Conservation (phyloP, 768 basidiomycete species). For the Boletus rex-veris region DNA sequence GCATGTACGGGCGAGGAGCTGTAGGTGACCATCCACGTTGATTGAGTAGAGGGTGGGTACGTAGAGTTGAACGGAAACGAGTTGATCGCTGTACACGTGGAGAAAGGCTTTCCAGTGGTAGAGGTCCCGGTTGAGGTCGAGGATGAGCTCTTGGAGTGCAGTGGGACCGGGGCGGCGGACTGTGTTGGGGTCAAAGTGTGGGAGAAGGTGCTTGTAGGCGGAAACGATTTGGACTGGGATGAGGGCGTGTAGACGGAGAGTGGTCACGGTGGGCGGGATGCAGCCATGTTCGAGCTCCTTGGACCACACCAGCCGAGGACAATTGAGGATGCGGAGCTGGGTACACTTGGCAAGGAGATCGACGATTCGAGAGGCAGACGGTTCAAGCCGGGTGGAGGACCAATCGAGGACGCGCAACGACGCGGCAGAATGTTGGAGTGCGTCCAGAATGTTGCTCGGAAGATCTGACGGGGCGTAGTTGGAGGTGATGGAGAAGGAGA, state of each 20-base stretch:
- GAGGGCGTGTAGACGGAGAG: conserved; percentile 7
- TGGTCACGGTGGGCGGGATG: conserved; percentile 13
- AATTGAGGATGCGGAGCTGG: conserved; percentile 17
- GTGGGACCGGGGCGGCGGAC: neutral
- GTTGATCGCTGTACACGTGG: conserved; percentile 9
- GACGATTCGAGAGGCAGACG: neutral
- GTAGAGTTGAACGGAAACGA: conserved; percentile 17
- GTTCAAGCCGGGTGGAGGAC: neutral
- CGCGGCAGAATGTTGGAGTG: conserved; percentile 11
- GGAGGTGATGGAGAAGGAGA: conserved; percentile 13
- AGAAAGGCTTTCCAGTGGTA: conserved; percentile 14
- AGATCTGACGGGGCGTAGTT: neutral
- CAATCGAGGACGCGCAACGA: conserved; percentile 24
- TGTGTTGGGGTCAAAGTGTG: neutral
- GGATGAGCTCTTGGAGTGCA: conserved; percentile 32
- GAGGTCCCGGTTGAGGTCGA: conserved; percentile 1
- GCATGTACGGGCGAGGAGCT: conserved; percentile 10
- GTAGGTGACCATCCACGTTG: neutral
- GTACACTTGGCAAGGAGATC: conserved; percentile 11
- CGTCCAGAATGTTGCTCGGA: conserved; percentile 9
- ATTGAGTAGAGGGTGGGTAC: neutral
- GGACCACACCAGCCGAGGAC: conserved; percentile 29
- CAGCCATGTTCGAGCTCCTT: neutral
- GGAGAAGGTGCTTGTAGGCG: neutral
- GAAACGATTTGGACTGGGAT: neutral